Conservation (phyloP, 495 filamentous ascomycete species). For the Daldinia bambusicola region DNA sequence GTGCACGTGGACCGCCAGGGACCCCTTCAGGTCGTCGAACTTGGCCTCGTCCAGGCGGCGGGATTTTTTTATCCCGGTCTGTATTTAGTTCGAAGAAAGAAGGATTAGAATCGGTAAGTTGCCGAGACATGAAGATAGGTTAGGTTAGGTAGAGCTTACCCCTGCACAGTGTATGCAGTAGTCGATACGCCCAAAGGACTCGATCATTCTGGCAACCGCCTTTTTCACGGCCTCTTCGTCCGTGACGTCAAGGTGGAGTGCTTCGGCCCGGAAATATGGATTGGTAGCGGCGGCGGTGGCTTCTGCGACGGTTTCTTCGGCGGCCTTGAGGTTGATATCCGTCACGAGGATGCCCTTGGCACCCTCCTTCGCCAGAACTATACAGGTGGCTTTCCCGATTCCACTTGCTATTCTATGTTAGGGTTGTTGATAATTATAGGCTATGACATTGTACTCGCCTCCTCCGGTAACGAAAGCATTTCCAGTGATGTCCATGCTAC, state of each 20-base stretch:
- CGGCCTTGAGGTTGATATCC: conserved; percentile 49
- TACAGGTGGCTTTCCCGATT: conserved; percentile 48
- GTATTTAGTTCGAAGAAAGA: neutral
- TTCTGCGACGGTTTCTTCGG: conserved; percentile 41
- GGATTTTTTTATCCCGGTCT: neutral
- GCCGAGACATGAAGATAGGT: neutral
- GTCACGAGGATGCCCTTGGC: conserved; percentile 51
- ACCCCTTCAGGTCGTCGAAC: conserved; percentile 17
- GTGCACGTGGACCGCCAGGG: conserved; percentile 2
- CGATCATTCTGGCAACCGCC: conserved; percentile 43
- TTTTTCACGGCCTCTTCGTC: conserved; percentile 45
- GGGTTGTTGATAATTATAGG: neutral
- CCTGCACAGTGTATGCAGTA: conserved; percentile 55
- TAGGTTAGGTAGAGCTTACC: conserved; percentile 29
- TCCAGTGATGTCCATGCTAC: conserved; percentile 29
- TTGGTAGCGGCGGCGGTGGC: conserved; percentile 42
- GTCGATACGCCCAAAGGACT: conserved; percentile 51
- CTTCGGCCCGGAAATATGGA: conserved; percentile 44
- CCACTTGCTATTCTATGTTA: conserved; percentile 39
- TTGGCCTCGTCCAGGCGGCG: neutral
- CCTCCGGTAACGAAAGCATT: conserved; percentile 31
- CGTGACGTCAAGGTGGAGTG: conserved; percentile 48
- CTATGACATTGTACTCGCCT: conserved; percentile 6
- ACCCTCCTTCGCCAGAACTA: conserved; percentile 51
- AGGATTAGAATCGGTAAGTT: neutral